A percentile compares a stretch with the other conserved stretches of the same genome.
phyloP scores from a whole-genome alignment of 768 basidiomycete genomes.

The Tylopilus rubrobrunneus region DNA sequence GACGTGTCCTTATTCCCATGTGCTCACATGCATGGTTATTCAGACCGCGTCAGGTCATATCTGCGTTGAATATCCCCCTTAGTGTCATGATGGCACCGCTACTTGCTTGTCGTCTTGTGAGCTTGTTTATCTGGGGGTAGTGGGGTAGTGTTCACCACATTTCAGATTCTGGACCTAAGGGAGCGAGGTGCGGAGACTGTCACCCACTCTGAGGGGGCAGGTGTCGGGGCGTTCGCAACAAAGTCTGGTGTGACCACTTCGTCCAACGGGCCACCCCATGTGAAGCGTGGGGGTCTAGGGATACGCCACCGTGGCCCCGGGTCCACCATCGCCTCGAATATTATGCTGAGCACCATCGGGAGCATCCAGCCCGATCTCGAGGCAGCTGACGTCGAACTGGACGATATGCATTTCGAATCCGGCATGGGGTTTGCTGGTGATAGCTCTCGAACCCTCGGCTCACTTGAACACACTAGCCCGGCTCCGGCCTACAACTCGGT shows the following conservation, averaged over 20 bases:
- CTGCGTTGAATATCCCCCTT: constrained; percentile 79
- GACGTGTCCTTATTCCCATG: background rate
- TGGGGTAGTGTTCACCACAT: constrained; percentile 4
- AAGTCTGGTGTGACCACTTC: constrained; percentile 43
- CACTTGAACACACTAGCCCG: constrained; percentile 37
- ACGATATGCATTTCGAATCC: constrained; percentile 48
- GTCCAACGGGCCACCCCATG: constrained; percentile 21
- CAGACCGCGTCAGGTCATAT: constrained; percentile 78
- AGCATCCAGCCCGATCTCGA: constrained; percentile 53
- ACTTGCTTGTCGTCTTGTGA: constrained; percentile 72
- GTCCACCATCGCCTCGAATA: constrained; percentile 56
- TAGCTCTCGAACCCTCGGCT: constrained; percentile 31
- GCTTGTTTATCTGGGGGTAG: constrained; percentile 12
- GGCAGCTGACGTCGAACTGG: constrained; percentile 53
- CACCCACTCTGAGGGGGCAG: constrained; percentile 69
- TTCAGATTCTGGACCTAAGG: constrained; percentile 76
- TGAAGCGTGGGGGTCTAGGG: constrained; percentile 35
- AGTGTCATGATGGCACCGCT: constrained; percentile 82
- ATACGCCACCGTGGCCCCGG: constrained; percentile 48
- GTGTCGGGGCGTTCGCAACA: constrained; percentile 62
- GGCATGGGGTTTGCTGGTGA: constrained; percentile 52
- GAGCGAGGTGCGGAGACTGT: constrained; percentile 80
- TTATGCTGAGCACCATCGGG: constrained; percentile 61
- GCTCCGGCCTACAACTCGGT: constrained; percentile 47
- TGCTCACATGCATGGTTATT: constrained; percentile 10